These are phyloP conservation scores for Sarcocystis neurona DNA, from an alignment of 169 alveolate genomes.

Conservation along the genomic window DNA sequence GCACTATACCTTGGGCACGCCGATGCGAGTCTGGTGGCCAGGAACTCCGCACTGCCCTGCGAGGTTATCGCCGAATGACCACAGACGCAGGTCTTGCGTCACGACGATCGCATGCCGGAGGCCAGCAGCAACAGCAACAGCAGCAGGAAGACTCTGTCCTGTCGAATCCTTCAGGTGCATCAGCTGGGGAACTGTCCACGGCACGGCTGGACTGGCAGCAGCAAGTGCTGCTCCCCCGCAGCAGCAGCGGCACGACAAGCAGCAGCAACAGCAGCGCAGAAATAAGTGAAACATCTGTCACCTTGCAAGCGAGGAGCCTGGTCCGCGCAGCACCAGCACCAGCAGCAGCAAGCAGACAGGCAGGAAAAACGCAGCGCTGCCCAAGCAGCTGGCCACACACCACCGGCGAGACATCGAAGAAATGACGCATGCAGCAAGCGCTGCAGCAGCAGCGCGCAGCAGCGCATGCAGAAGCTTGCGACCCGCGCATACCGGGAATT, in stretches of 20 bases:
- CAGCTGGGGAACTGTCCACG: background rate
- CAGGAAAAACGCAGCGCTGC: background rate
- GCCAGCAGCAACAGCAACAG: conserved; percentile 31
- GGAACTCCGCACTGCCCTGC: conserved; percentile 59
- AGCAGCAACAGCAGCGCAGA: too few species aligned
- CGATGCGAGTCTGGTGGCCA: conserved; percentile 26
- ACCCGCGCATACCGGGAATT: too few species aligned
- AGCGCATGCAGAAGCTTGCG: too few species aligned
- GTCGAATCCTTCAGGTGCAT: conserved; percentile 27
- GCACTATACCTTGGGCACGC: conserved; percentile 34
- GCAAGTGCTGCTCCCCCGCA: too few species aligned
- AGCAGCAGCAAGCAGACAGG: background rate
- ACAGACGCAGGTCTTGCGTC: conserved; percentile 40
- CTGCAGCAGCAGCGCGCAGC: too few species aligned
- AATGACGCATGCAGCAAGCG: too few species aligned
- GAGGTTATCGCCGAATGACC: conserved; percentile 56
- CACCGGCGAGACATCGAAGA: too few species aligned
- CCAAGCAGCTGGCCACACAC: background rate
- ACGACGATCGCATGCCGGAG: conserved; percentile 26
- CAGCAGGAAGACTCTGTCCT: conserved; percentile 36
- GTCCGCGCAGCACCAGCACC: too few species aligned
- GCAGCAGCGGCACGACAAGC: too few species aligned
- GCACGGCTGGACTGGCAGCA: background rate
- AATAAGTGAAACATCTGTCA: too few species aligned
- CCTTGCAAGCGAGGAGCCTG: too few species aligned